Percentiles rank a stretch among this genome's conserved stretches.
Conservation (phyloP, 2,329 filamentous ascomycete species). For the Cadophora sp. region DNA sequence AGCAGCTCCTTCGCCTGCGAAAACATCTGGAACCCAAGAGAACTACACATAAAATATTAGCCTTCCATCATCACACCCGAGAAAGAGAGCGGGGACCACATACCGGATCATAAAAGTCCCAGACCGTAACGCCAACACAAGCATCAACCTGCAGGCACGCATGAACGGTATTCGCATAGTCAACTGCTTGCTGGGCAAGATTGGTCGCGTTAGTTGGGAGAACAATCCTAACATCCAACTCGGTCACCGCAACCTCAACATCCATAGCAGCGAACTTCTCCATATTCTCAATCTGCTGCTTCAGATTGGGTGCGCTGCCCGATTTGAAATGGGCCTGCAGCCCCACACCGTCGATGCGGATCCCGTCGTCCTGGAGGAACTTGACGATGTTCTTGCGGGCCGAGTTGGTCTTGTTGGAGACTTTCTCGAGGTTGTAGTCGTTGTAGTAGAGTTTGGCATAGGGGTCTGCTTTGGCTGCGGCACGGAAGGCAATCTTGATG, state of each 20-base stretch:
- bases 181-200: conserved; percentile 53
- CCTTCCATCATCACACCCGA: neutral
- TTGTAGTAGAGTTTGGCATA: conserved; percentile 67
- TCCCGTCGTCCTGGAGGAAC: conserved; percentile 54
- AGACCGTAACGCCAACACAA: conserved; percentile 43
- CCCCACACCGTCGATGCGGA: conserved; percentile 68
- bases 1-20: conserved; percentile 32
- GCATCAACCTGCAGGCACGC: conserved; percentile 38
- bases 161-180: conserved; percentile 48
- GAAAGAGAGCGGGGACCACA: conserved; percentile 9
- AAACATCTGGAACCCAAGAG: conserved; percentile 38
- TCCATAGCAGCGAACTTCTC: conserved; percentile 53
- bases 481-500: conserved; percentile 63
- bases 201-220: conserved; percentile 52
- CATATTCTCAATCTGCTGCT: conserved; percentile 55
- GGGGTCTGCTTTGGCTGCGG: conserved; percentile 60
- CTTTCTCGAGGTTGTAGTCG: conserved; percentile 67
- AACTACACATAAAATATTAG: conserved; percentile 24
- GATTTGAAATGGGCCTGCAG: conserved; percentile 67
- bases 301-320: conserved; percentile 52
- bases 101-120: conserved; percentile 46
- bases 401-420: conserved; percentile 54
- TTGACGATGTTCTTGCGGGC: conserved; percentile 53
- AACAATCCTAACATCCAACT: conserved; percentile 63
- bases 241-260: conserved; percentile 66